A percentile compares a stretch with the other conserved stretches of the same genome.
phyloP scores from a whole-genome alignment of 768 basidiomycete species.

The Podaxis carcinomalis region DNA sequence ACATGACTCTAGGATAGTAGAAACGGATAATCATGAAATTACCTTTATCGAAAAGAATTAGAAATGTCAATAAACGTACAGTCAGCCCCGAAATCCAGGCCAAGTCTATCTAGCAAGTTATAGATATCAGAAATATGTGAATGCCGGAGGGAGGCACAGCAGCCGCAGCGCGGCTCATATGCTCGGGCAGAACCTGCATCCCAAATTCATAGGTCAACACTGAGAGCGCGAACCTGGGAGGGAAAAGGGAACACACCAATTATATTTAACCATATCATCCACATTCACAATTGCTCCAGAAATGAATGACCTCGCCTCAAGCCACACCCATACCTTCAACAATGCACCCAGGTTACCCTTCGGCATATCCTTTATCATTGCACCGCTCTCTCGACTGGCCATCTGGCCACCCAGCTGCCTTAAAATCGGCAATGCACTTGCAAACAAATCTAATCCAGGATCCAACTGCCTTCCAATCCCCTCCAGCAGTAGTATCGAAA shows the following conservation, averaged over 20 bases:
- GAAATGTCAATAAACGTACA: neutral
- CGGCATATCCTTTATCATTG: slow-evolving; percentile 52
- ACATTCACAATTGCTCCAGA: slow-evolving; percentile 73
- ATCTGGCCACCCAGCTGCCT: slow-evolving; percentile 90
- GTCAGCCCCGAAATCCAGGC: neutral
- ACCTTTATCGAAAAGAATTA: neutral
- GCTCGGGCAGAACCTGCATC: slow-evolving; percentile 24
- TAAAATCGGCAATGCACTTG: slow-evolving; percentile 90
- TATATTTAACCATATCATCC: slow-evolving; percentile 85
- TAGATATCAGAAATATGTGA: neutral
- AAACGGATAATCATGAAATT: neutral
- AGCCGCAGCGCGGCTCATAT: slow-evolving; percentile 16
- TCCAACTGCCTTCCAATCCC: slow-evolving; percentile 95
- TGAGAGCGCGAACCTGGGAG: neutral
- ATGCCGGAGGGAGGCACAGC: neutral
- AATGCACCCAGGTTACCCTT: slow-evolving; percentile 77
- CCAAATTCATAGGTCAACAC: neutral
- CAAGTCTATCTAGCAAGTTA: neutral
- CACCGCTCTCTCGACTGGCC: slow-evolving; percentile 53
- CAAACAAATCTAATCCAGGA: slow-evolving; percentile 90
- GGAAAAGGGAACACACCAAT: slow-evolving; percentile 54
- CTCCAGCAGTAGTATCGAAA: slow-evolving; percentile 89
- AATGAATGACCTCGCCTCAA: slow-evolving; percentile 88
- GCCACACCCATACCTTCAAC: slow-evolving; percentile 94
- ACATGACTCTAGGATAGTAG: neutral